These are phyloP conservation scores for Lolium perenne DNA, from an alignment of 176 grass and related monocot genomes.

Conservation along the genomic window DNA sequence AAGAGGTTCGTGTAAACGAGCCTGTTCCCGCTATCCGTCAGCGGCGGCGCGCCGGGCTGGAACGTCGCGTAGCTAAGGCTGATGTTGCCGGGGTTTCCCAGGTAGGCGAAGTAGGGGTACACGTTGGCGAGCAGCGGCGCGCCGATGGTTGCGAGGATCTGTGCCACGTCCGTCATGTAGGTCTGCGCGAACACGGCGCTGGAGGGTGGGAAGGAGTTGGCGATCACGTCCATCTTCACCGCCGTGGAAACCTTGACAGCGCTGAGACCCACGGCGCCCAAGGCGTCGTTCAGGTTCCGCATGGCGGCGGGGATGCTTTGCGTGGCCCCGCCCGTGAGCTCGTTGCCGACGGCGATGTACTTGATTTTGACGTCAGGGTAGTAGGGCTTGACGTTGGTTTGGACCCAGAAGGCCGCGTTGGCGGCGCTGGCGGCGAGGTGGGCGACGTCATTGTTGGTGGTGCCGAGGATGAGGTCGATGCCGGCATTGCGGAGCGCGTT, in stretches of 20 bases:
- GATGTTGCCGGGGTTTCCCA: background rate
- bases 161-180: background rate
- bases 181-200: background rate
- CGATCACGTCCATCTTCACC: background rate
- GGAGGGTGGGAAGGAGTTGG: background rate
- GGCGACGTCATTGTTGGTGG: constrained; percentile 49
- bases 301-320: background rate
- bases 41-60: background rate
- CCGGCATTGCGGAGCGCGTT: constrained; percentile 45
- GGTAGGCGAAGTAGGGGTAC: constrained; percentile 11
- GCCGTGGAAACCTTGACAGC: background rate
- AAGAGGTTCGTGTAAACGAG: background rate
- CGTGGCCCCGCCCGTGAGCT: constrained; percentile 49
- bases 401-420: constrained; percentile 38
- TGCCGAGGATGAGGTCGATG: constrained; percentile 48
- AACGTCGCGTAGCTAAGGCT: background rate
- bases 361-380: constrained; percentile 48
- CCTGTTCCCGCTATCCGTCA: background rate
- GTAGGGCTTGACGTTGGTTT: constrained; percentile 47
- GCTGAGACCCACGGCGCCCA: background rate
- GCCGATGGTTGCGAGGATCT: background rate
- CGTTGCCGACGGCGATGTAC: constrained; percentile 68
- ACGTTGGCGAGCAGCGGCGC: constrained; percentile 4
- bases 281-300: background rate
- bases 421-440: constrained; percentile 38